Evolutionary conservation across 176 grass and related monocot species (phyloP), one percentile per base, ranked within the genome.

Genomic region (Guadua angustifolia): DNA sequence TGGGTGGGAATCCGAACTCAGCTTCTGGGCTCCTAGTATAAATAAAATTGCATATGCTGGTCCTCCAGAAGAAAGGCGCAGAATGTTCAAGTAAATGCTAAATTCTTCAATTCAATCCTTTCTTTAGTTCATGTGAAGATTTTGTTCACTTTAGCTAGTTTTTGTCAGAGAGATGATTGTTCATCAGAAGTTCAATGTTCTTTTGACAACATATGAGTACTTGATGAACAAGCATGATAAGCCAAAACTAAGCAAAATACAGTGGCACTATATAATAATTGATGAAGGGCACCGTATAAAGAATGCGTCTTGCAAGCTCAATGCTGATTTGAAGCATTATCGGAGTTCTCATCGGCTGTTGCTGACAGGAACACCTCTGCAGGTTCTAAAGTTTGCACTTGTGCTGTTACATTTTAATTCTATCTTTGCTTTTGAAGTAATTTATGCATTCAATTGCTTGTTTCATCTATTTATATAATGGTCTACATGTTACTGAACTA

Each of bases 261-360:
- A 99, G 53, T 99, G 96, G 96, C 96, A 92, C 63, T 99, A 99
- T 78, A 91, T 99, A 75, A 99, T 99, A 89, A 99, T 99, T 43
- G 96, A 99, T 83, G 96, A 99, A 88, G 96, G 96, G 33, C 96
- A 99, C 76, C 96, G 96, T 45, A 99, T 99, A 88, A 99, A 99
- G 82, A 99, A 99, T 69, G 96, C 96, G 8, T 99, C 96, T 50
- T 99, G 96, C 88, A 99, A 99, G 81, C 93, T 99, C 50, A 99
- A 99, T 89, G 91, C 93, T 83, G 96, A 99, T 24, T 88, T 98
- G 85, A 99, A 90, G 87, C 91, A 89, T 87, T 99, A 99, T 78
- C 93, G 88, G 66, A 99, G 96, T 65, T 95, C 67, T 83, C 96
- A 99, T 83, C 91, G 96, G 73, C 85, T 99, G 68, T 85, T 99